Evolutionary conservation across 139 green algal species (phyloP).

Genomic region (Chlorella sorokiniana): DNA sequence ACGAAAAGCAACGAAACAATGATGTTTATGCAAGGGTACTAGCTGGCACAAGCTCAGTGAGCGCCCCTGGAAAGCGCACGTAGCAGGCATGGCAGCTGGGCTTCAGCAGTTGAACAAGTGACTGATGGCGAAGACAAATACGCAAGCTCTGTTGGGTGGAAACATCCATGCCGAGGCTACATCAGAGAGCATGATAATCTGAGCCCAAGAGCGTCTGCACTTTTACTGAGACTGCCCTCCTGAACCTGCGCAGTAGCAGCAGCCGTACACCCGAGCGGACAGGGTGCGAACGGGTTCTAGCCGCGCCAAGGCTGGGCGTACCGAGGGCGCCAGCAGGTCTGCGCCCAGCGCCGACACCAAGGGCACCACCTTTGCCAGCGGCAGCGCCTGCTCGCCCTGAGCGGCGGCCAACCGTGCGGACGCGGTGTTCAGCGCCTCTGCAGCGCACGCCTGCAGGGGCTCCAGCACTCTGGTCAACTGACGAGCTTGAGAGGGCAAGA

Average conservation of each 20-base stretch:
- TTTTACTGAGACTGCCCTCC: background rate
- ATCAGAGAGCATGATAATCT: background rate
- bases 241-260: constrained; percentile 17
- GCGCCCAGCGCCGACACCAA: constrained; percentile 21
- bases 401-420: constrained; percentile 1
- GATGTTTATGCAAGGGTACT: too few relatives aligned
- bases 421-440: background rate
- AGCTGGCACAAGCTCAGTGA: too few relatives aligned
- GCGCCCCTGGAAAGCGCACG: too few relatives aligned
- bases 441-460: constrained; percentile 25
- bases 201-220: background rate
- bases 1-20: too few relatives aligned
- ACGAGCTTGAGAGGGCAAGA: too few relatives aligned
- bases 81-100: too few relatives aligned
- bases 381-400: constrained; percentile 21
- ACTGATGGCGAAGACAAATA: background rate
- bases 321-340: constrained; percentile 4
- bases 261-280: constrained; percentile 49
- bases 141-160: background rate
- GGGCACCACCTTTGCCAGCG: constrained; percentile 50
- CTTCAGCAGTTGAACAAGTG: too few relatives aligned
- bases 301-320: constrained; percentile 21
- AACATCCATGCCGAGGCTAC: background rate
- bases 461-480: too few relatives aligned
- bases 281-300: constrained; percentile 41